These are phyloP conservation scores for Camillea tinctor DNA, from an alignment of 2,329 filamentous ascomycete species.

Conservation along the genomic window DNA sequence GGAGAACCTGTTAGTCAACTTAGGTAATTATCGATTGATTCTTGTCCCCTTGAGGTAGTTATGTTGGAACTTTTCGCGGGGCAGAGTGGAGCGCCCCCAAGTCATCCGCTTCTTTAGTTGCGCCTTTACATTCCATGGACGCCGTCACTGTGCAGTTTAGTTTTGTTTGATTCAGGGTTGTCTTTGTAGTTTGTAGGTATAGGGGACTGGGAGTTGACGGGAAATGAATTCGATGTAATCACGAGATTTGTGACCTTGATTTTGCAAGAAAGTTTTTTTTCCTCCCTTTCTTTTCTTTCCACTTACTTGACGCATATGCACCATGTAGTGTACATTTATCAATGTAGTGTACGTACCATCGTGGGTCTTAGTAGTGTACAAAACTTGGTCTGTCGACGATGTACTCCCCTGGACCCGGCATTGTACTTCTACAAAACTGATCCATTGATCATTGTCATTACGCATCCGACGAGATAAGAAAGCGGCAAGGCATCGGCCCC, in stretches of 20 bases:
- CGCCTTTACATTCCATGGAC: neutral
- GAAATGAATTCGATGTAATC: neutral
- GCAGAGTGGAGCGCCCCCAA: neutral
- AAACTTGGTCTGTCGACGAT: neutral
- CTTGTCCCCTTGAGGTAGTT: conserved; percentile 1
- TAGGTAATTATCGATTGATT: conserved; percentile 17
- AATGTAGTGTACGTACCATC: too few relatives aligned
- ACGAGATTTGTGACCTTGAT: neutral
- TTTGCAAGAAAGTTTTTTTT: neutral
- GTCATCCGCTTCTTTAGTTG: neutral
- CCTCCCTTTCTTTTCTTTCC: neutral
- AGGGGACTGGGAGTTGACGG: too few relatives aligned
- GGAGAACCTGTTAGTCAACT: conserved; percentile 8
- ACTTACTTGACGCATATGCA: too few relatives aligned
- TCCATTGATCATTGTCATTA: neutral
- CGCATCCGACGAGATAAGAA: neutral
- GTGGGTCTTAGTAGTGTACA: too few relatives aligned
- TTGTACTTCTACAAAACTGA: neutral
- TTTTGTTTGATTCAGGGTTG: too few relatives aligned
- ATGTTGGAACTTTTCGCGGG: neutral
- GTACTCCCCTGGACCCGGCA: neutral
- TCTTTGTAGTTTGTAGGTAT: too few relatives aligned
- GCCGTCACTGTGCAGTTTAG: neutral
- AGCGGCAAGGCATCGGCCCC: neutral
- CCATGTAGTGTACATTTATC: too few relatives aligned